Evolutionary conservation across 257 asterid species (phyloP), one percentile per base, ranked within the genome.

Genomic region (Datura wrightii): DNA sequence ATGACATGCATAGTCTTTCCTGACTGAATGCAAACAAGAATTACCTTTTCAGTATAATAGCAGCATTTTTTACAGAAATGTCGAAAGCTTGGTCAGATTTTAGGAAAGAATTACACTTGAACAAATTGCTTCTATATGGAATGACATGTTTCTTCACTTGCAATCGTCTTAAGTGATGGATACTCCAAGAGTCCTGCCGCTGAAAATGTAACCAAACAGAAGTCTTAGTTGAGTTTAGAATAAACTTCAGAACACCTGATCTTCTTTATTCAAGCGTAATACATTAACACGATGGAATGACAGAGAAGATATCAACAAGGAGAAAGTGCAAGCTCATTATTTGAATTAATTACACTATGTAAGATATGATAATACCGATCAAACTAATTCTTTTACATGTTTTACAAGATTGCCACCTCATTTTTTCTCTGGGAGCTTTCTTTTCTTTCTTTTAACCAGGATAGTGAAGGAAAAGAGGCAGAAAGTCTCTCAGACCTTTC

Each of bases 101-200:
- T 72, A 93, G 86, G 90, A 89, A 87, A 63, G 96, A 92, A 84
- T 86, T 86, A 89, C 98, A 97, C 88, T 93, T 90, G 72, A 91
- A 85, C 90, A 79, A 88, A 85, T 82, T 86, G 72, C 85, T 84
- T 89, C 74, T 89, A 88, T 85, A 84, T 52, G 95, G 91, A 72
- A 82, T 53, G 48, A 90, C 46, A 90, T 88, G 78, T 82, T 84
- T 80, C 83, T 87, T 88, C 88, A 90, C 65, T 76, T 60, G 87
- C 74, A 89, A 87, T 86, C 90, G 85, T 90, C 89, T 89, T 31
- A 88, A 87, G 82, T 91, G 88, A 85, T 86, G 89, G 52, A 92
- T 74, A 83, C 90, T 89, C 97, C 97, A 88, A 15, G 93, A 87
- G 89, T 80, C 90, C 80, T 85, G 90, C 86, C 84, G 85, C 98